These are phyloP conservation scores for Alternaria sp. DNA, from an alignment of 2,329 filamentous ascomycete genomes.

Conservation along the genomic window DNA sequence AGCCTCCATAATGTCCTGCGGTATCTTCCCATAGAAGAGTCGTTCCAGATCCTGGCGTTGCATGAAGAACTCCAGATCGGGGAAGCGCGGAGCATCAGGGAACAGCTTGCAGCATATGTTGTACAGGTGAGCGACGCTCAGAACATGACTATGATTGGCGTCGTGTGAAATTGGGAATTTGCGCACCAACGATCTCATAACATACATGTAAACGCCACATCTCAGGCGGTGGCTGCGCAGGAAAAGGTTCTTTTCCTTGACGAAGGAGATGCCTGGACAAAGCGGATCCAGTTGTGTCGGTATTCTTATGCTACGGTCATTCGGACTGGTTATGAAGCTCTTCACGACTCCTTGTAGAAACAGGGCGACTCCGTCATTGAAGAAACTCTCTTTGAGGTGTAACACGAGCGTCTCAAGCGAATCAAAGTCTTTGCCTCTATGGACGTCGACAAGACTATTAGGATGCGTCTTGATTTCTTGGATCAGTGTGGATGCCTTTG, in stretches of 20 bases:
- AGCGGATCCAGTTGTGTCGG: too few species aligned
- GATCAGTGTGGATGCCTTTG: too few species aligned
- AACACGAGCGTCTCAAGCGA: too few species aligned
- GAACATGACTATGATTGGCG: accelerated
- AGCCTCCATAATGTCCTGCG: accelerated
- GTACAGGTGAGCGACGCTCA: not conserved
- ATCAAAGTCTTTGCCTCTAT: not conserved
- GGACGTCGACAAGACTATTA: not conserved
- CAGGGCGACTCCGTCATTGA: too few species aligned
- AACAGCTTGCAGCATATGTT: not conserved
- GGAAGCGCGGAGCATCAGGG: not conserved
- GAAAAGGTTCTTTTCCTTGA: not conserved
- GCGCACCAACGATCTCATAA: accelerated
- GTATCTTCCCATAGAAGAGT: not conserved
- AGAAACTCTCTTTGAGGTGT: too few species aligned
- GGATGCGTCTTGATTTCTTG: not conserved
- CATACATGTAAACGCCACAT: not conserved
- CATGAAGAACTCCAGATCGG: not conserved
- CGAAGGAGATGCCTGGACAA: too few species aligned
- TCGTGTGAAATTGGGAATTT: accelerated
- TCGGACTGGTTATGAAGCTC: too few species aligned
- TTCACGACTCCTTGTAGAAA: too few species aligned
- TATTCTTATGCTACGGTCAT: too few species aligned
- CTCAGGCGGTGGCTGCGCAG: not conserved
- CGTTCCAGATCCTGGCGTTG: not conserved